Percentiles rank a stretch among this genome's conserved stretches.
Evolutionary conservation across 305 asterid species (phyloP).

Genomic region (Fraxinus floribunda): DNA sequence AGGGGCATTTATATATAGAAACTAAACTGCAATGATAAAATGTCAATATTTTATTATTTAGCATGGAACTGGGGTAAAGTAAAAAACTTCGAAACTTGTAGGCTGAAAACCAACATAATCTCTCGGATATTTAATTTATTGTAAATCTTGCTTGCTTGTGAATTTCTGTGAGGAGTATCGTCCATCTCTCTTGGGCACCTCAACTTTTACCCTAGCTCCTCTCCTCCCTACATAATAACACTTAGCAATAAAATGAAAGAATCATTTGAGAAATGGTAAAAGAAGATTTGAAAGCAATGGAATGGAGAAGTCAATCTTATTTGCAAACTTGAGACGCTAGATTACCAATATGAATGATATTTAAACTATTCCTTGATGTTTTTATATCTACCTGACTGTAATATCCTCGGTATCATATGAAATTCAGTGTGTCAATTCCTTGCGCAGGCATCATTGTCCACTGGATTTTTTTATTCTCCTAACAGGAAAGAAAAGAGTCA

Average conservation of each 20-base stretch:
- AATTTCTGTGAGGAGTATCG: not conserved
- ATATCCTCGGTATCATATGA: slow-evolving; percentile 1
- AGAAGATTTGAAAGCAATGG: not conserved
- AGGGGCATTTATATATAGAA: not conserved
- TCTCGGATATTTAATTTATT: slow-evolving; percentile 15
- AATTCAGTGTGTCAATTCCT: not conserved
- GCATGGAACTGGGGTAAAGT: slow-evolving; percentile 17
- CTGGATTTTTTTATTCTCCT: slow-evolving; percentile 2
- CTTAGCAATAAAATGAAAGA: not conserved
- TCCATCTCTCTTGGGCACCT: not conserved
- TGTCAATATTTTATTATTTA: slow-evolving; percentile 11
- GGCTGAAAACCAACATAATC: slow-evolving; percentile 8
- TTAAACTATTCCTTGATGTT: not conserved
- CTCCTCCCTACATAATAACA: not conserved
- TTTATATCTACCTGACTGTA: not conserved
- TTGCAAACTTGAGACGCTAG: not conserved
- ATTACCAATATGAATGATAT: not conserved
- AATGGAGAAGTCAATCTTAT: not conserved
- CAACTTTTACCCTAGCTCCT: not conserved
- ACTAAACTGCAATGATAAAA: not conserved
- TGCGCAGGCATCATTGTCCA: slow-evolving; percentile 10
- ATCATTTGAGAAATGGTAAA: not conserved
- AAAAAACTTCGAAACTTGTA: slow-evolving; percentile 7
- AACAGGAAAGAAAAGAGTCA: not conserved
- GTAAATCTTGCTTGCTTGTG: not conserved